Percentiles rank a stretch among this genome's conserved stretches.
Evolutionary conservation across 306 rosid species (phyloP).

Genomic region (Vigna hirtella): DNA sequence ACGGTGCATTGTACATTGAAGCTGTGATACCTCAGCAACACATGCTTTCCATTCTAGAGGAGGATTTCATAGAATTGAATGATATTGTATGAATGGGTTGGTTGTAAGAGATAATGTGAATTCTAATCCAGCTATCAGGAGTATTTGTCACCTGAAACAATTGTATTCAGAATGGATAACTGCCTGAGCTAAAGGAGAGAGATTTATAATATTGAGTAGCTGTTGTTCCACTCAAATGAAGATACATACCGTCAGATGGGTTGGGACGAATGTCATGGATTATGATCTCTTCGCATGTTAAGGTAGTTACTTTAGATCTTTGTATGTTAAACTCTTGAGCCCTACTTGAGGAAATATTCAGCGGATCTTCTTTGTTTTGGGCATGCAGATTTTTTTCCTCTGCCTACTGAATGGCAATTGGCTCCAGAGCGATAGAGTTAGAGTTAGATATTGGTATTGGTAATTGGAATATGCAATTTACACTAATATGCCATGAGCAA

Average conservation of each 20-base stretch:
- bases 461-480: conserved; percentile 30
- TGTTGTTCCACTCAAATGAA: conserved; percentile 36
- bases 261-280: conserved; percentile 46
- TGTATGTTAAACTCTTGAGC: conserved; percentile 34
- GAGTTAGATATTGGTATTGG: conserved; percentile 42
- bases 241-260: conserved; percentile 35
- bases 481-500: conserved; percentile 13
- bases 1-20: conserved; percentile 40
- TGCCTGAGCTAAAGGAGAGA: conserved; percentile 44
- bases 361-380: conserved; percentile 52
- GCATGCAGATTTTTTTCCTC: conserved; percentile 53
- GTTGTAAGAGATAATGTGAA: conserved; percentile 41
- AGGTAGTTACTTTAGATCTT: conserved; percentile 55
- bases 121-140: conserved; percentile 40
- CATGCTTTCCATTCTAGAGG: conserved; percentile 53
- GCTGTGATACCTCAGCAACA: conserved; percentile 40
- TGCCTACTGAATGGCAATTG: conserved; percentile 51
- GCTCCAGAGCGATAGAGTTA: conserved; percentile 42
- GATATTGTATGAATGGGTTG: conserved; percentile 56
- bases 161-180: conserved; percentile 41
- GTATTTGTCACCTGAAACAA: conserved; percentile 45
- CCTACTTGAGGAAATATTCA: conserved; percentile 41
- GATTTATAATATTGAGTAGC: conserved; percentile 39
- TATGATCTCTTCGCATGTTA: conserved; percentile 44
- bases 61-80: conserved; percentile 68